Evolutionary conservation across 75 land plant species (phyloP).

Genomic region (Pseudotsuga menziesii): DNA sequence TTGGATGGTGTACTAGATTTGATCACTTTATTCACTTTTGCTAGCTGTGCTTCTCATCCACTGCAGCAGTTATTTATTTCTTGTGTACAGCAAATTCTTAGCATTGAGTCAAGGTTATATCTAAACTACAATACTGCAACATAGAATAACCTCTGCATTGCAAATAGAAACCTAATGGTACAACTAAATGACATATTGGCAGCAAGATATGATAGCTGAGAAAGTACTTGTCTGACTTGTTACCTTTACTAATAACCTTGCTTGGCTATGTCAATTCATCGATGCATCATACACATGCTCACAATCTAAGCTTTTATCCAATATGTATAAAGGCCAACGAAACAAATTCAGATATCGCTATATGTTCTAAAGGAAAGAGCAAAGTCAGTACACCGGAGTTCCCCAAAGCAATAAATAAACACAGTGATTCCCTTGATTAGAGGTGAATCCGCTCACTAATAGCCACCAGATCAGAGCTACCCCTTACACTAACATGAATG

Average conservation of each 20-base stretch:
- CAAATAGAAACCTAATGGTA: no score
- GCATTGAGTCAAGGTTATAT: no score
- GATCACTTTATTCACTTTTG: no score
- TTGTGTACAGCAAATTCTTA: no score
- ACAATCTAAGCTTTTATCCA: background rate
- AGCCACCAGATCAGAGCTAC: constrained; percentile 1
- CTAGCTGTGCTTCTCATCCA: no score
- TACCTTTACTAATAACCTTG: background rate
- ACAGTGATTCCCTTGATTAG: background rate
- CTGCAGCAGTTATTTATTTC: no score
- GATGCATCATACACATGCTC: background rate
- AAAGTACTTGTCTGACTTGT: no score
- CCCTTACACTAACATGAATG: background rate
- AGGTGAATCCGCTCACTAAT: background rate
- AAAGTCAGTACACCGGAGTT: background rate
- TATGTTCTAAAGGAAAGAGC: background rate
- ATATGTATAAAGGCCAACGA: background rate
- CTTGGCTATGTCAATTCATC: background rate
- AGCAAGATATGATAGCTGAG: no score
- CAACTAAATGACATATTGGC: no score
- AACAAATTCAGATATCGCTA: background rate
- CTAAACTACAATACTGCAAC: no score
- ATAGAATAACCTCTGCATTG: no score
- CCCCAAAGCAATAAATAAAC: background rate
- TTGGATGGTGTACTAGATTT: no score